Evolutionary conservation across 2,329 filamentous ascomycete species (phyloP).

Genomic region (Bipolaris cookei): DNA sequence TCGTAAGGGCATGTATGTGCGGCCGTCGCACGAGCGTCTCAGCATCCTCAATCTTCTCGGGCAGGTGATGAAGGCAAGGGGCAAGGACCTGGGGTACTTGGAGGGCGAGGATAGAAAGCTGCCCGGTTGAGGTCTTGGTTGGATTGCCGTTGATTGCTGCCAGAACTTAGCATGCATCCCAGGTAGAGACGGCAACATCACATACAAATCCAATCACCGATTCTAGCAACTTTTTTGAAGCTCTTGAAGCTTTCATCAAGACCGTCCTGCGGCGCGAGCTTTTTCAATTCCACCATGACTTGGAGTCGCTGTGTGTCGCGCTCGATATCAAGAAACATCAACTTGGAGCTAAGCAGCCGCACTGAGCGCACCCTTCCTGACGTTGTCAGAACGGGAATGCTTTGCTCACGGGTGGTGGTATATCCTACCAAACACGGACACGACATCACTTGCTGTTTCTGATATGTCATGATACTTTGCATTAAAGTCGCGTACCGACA

Average conservation of each 20-base stretch:
- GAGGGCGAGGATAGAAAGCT: slow-evolving; percentile 74
- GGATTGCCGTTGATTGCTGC: slow-evolving; percentile 71
- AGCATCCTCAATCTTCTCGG: slow-evolving; percentile 70
- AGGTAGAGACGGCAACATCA: slow-evolving; percentile 24
- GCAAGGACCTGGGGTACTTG: slow-evolving; percentile 74
- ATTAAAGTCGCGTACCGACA: slow-evolving; percentile 40
- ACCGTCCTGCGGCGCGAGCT: slow-evolving; percentile 50
- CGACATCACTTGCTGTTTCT: slow-evolving; percentile 35
- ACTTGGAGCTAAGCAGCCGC: slow-evolving; percentile 74
- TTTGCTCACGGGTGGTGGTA: not conserved
- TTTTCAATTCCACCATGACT: slow-evolving; percentile 72
- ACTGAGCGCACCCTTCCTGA: slow-evolving; percentile 76
- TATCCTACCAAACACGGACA: slow-evolving; percentile 46
- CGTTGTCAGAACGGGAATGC: slow-evolving; percentile 34
- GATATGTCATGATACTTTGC: slow-evolving; percentile 37
- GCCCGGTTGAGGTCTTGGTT: slow-evolving; percentile 72
- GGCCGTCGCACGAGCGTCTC: slow-evolving; percentile 77
- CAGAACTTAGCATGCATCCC: slow-evolving; percentile 18
- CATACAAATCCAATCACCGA: slow-evolving; percentile 86
- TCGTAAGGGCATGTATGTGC: slow-evolving; percentile 85
- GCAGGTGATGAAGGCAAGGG: slow-evolving; percentile 80
- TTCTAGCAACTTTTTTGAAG: slow-evolving; percentile 70
- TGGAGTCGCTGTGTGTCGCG: slow-evolving; percentile 77
- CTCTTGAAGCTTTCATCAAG: slow-evolving; percentile 60
- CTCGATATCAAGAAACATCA: slow-evolving; percentile 83